Evolutionary conservation across 805 yeast species (phyloP), one percentile per base, ranked within the genome.

Genomic region (Barnettozyma vustinii): DNA sequence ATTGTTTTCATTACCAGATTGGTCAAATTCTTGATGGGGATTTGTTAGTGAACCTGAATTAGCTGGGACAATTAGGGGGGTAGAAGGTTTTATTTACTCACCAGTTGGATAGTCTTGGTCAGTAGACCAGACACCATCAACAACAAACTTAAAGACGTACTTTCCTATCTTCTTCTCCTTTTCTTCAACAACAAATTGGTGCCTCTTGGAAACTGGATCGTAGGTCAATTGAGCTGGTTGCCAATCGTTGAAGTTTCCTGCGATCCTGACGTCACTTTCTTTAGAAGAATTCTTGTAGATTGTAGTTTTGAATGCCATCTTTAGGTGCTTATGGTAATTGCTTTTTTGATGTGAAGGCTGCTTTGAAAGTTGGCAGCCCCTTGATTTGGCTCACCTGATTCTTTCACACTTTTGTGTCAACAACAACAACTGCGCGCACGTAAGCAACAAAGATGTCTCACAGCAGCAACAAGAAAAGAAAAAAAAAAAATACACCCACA

Each of bases 191-290:
- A 36, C 46, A 44, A 47, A 58, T 20, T 54, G 59, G n/a, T 37
- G 53, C 18, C 44, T 47, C 3, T 40, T 18, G 2, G 21, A 43
- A 0, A 9, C 20, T 1, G 18, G 16, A 36, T 56, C 52, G 40
- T 42, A 56, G 1, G 21, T 8, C 46, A 61, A 45, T 5, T 48
- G 40, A 16, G 57, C 48, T 3, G 62, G 56, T 5, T 52, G 42
- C 74, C 74, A 70, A 10, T 55, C 42, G 40, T 63, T 66, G 51
- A 70, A 70, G 53, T 65, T 65, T 3, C 73, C 74, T 12, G 74
- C 74, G 43, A 70, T 57, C 45, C 61, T 58, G 40, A 70, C 57
- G 15, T 53, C 44, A 32, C 35, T 40, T 9, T 57, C 50, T 15
- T 40, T 41, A 4, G 52, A 48, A 33, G 47, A 42, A 12, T 44